Evolutionary conservation across 257 asterid genomes (phyloP).

Genomic region (Galeopsis tetrahit): DNA sequence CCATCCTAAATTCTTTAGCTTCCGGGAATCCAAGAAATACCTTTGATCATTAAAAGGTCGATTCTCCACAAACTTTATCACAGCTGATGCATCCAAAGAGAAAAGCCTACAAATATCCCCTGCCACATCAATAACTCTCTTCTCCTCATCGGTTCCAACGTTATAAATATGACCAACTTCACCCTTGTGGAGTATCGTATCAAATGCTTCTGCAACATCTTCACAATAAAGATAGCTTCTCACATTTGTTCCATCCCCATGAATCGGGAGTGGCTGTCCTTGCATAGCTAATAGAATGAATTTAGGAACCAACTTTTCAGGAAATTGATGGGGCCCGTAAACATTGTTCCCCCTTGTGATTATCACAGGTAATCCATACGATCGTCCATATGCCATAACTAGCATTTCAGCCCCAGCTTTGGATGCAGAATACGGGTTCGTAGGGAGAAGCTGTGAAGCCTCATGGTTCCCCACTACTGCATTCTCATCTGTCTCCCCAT

Average conservation of each 20-base stretch:
- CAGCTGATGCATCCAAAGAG: slow-evolving; percentile 33
- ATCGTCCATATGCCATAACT: slow-evolving; percentile 53
- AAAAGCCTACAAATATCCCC: slow-evolving; percentile 46
- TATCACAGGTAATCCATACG: slow-evolving; percentile 53
- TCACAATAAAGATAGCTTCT: slow-evolving; percentile 55
- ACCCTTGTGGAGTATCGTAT: slow-evolving; percentile 49
- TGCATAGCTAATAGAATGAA: slow-evolving; percentile 52
- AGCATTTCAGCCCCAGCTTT: slow-evolving; percentile 66
- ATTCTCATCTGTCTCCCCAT: slow-evolving; percentile 57
- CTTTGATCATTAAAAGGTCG: slow-evolving; percentile 51
- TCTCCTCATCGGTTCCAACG: slow-evolving; percentile 49
- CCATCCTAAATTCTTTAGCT: slow-evolving; percentile 48
- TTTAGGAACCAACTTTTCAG: slow-evolving; percentile 50
- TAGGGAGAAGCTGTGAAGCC: slow-evolving; percentile 55
- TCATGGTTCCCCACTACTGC: slow-evolving; percentile 52
- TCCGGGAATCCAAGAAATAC: slow-evolving; percentile 41
- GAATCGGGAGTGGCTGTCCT: slow-evolving; percentile 48
- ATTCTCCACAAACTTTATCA: slow-evolving; percentile 45
- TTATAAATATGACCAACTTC: slow-evolving; percentile 53
- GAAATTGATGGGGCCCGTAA: slow-evolving; percentile 53
- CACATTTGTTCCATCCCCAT: slow-evolving; percentile 52
- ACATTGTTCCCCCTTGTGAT: slow-evolving; percentile 59
- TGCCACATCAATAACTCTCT: slow-evolving; percentile 53
- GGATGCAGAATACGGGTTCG: slow-evolving; percentile 57
- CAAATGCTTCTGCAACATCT: slow-evolving; percentile 55